These are phyloP conservation scores for Nemania sp. DNA, from an alignment of 2,329 filamentous ascomycete species.

Conservation along the genomic window DNA sequence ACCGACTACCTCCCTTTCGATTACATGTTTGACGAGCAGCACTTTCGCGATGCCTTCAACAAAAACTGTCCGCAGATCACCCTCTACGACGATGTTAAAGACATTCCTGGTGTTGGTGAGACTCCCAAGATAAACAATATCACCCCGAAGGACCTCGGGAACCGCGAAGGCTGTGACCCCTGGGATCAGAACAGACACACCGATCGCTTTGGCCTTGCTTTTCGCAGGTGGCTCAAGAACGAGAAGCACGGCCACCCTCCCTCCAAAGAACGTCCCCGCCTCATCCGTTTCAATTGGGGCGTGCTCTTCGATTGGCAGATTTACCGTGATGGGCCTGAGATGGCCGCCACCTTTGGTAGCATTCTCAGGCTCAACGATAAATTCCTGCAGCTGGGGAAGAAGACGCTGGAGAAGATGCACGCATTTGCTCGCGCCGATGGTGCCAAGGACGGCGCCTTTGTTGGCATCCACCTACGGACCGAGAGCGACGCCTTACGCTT, in stretches of 20 bases:
- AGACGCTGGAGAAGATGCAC: constrained; percentile 53
- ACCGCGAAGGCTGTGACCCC: constrained; percentile 55
- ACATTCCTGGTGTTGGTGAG: constrained; percentile 54
- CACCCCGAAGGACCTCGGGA: constrained; percentile 56
- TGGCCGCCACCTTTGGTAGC: constrained; percentile 58
- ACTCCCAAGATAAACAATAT: constrained; percentile 55
- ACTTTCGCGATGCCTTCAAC: constrained; percentile 56
- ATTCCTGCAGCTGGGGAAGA: constrained; percentile 56
- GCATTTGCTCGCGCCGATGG: constrained; percentile 45
- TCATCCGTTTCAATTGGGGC: constrained; percentile 58
- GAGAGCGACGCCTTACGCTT: constrained; percentile 60
- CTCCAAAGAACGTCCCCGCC: constrained; percentile 51
- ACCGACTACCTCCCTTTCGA: constrained; percentile 55
- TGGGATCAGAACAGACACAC: constrained; percentile 58
- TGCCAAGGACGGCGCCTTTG: constrained; percentile 47
- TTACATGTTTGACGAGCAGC: constrained; percentile 62
- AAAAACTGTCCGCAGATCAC: constrained; percentile 58
- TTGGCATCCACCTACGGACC: constrained; percentile 61
- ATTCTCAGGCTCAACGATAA: constrained; percentile 58
- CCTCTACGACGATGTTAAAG: constrained; percentile 54
- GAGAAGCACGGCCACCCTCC: constrained; percentile 46
- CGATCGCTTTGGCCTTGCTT: constrained; percentile 53
- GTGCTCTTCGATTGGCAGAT: constrained; percentile 61
- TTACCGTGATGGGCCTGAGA: constrained; percentile 60
- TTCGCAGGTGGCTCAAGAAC: constrained; percentile 52